A percentile compares a stretch with the other conserved stretches of the same genome.
Conservation (phyloP, 129 eudicot genomes). For the Flaveria sonorensis region DNA sequence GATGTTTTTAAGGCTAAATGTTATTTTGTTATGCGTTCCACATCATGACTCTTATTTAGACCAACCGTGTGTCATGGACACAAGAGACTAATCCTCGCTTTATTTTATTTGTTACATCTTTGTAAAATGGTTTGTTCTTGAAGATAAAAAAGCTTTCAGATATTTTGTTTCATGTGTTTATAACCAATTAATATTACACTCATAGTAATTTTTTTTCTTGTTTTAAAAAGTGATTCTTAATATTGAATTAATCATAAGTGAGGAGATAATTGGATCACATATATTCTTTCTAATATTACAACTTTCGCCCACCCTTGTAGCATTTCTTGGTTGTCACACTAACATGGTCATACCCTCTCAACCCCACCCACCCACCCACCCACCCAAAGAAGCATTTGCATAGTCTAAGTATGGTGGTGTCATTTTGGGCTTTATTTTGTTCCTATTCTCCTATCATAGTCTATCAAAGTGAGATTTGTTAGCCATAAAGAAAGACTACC, state of each 20-base stretch:
- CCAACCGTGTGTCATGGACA: too few relatives aligned
- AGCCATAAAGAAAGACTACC: constrained; percentile 14
- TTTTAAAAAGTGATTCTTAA: not conserved
- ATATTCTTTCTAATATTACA: not conserved
- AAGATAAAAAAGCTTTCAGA: not conserved
- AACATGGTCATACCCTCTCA: constrained; percentile 28
- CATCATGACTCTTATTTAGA: too few relatives aligned
- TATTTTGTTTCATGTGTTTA: not conserved
- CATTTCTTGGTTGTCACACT: constrained; percentile 30
- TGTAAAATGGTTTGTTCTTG: not conserved
- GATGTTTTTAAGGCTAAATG: not conserved
- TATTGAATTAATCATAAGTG: not conserved
- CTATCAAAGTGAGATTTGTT: constrained; percentile 11
- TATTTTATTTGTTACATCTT: not conserved
- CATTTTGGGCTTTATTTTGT: constrained; percentile 30
- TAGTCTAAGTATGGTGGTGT: constrained; percentile 16
- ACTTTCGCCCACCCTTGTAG: constrained; percentile 20
- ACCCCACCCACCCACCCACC: constrained; percentile 7
- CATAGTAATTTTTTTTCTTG: not conserved
- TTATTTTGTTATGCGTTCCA: too few relatives aligned
- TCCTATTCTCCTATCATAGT: not conserved
- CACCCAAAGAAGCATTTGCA: constrained; percentile 26
- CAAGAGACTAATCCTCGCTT: not conserved
- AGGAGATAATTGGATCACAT: not conserved
- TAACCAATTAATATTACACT: not conserved